Evolutionary conservation across 306 rosid species (phyloP), one percentile per base, ranked within the genome.

Genomic region (Medicago ruthenica): DNA sequence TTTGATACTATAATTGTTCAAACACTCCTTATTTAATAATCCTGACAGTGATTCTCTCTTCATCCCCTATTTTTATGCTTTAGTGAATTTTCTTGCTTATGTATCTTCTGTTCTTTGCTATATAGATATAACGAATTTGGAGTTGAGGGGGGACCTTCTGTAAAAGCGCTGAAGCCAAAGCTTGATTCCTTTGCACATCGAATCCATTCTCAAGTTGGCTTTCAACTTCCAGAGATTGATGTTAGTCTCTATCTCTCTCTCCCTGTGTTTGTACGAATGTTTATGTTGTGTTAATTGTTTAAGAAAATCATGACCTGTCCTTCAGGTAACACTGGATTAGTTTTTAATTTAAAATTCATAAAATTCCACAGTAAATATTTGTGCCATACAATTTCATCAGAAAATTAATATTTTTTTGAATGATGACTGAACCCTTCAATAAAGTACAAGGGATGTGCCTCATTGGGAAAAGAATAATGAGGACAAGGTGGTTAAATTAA

Each of bases 81-180:
- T 55, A 4, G 37, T 77, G 48, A 53, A 48, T 13, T 65, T 67
- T 45, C 8, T 73, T 73, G 53, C 51, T 64, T 27, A 57, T 54
- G 22, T 36, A 21, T 53, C 47, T 64, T 55, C 2, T 77, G 57
- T 64, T 67, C 8, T 40, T 60, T 27, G 21, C 37, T 34, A 48
- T 73, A 84, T 70, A 86, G 87, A 66, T 79, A 84, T 48, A 83
- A 83, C 63, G 89, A 86, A 54, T 81, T 79, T 67, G 93, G 93
- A 36, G 65, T 71, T 53, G 84, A 86, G 8, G 93, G 89, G 45
- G 89, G 87, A 34, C 83, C 85, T n/a, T 79, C 80, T 11, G 80
- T 84, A 0, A 85, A 81, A 73, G 74, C 71, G 18, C 86, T 89
- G 22, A 85, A 70, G 50, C 90, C 86, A 14, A 86, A 89, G 79